Percentiles rank a stretch among this genome's conserved stretches.
These are phyloP conservation scores for Brassica hybrid DNA, from an alignment of 441 rosid species.

Conservation along the genomic window DNA sequence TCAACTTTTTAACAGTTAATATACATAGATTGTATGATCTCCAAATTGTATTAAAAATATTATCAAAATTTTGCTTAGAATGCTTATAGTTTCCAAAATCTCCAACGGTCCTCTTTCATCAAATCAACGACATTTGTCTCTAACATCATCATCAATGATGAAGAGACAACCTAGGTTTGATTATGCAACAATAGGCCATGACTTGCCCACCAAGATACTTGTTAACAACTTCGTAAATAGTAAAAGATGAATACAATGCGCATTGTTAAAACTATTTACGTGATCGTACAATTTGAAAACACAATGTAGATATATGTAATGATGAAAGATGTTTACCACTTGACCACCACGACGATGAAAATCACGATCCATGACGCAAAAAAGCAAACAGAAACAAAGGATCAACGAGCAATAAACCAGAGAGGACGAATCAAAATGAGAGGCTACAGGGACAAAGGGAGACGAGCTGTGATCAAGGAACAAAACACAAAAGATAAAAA, in stretches of 20 bases:
- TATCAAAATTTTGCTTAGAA: no score
- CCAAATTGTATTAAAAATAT: no score
- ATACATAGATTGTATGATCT: no score
- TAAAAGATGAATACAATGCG: not conserved
- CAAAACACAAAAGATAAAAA: constrained; percentile 18
- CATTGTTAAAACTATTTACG: not conserved
- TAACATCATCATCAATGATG: no score
- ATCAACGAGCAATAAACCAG: constrained; percentile 31
- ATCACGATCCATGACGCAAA: constrained; percentile 54
- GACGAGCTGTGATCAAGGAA: not conserved
- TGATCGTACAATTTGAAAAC: not conserved
- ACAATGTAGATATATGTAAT: not conserved
- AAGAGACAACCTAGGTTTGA: not conserved
- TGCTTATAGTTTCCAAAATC: no score
- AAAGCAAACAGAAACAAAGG: constrained; percentile 6
- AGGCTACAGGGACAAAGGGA: constrained; percentile 25
- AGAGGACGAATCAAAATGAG: constrained; percentile 35
- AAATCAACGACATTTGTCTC: no score
- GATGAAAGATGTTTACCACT: constrained; percentile 50
- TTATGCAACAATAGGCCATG: no score
- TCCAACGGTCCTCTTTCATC: no score
- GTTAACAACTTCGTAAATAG: no score
- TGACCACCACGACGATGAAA: constrained; percentile 49
- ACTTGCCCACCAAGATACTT: no score
- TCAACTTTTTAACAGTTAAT: no score